phyloP scores from a whole-genome alignment of 2,329 filamentous ascomycete species.

The Paradendryphiella salina region DNA sequence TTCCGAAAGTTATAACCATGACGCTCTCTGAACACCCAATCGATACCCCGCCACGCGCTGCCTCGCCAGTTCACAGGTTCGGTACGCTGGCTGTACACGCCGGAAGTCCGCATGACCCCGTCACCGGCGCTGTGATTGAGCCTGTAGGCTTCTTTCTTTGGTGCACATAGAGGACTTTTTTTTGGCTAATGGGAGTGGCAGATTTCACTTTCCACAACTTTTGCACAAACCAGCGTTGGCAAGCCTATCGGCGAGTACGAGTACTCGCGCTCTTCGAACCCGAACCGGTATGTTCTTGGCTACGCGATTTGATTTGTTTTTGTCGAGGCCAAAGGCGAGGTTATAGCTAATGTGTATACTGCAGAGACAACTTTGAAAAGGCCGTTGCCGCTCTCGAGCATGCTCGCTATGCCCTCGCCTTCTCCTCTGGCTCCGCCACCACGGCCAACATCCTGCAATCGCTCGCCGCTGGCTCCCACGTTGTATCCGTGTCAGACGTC shows the following conservation, averaged over 20 bases:
- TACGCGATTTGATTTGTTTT: not conserved
- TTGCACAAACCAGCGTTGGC: conserved; percentile 86
- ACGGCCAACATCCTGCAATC: conserved; percentile 93
- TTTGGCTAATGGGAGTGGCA: conserved; percentile 30
- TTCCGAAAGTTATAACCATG: conserved; percentile 31
- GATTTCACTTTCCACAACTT: conserved; percentile 96
- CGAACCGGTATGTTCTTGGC: conserved; percentile 65
- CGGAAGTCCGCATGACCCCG: conserved; percentile 84
- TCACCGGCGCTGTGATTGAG: conserved; percentile 93
- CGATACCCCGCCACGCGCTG: conserved; percentile 72
- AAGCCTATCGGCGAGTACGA: conserved; percentile 87
- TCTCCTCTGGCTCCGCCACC: conserved; percentile 89
- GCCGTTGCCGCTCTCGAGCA: conserved; percentile 91
- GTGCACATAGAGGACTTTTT: not conserved
- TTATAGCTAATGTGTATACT: conserved; percentile 14
- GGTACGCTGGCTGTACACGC: conserved; percentile 95
- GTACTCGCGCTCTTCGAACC: conserved; percentile 91
- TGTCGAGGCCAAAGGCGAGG: not conserved
- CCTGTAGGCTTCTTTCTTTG: conserved; percentile 54
- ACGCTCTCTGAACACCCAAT: conserved; percentile 59
- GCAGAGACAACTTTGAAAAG: conserved; percentile 83
- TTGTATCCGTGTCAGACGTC: conserved; percentile 95
- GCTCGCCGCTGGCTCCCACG: conserved; percentile 85
- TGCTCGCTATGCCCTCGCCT: conserved; percentile 89
- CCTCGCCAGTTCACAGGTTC: conserved; percentile 77